phyloP scores from a whole-genome alignment of 805 yeast species.

The Sugiyamaella floridensis region DNA sequence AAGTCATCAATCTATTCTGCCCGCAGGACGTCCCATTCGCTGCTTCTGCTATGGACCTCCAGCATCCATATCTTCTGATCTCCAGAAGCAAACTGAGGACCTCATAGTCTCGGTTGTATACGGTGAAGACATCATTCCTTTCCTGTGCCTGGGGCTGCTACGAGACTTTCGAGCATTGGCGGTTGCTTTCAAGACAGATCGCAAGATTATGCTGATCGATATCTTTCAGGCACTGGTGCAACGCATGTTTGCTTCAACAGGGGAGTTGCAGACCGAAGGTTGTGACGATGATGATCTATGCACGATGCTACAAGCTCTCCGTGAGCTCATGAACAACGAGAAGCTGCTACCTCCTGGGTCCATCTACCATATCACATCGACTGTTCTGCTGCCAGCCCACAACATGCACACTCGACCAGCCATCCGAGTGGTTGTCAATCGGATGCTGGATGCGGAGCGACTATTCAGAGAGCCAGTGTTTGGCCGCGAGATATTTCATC shows the following conservation, averaged over 20 bases:
- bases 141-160: conserved; percentile 28
- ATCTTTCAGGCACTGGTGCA: conserved; percentile 28
- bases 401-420: conserved; percentile 24
- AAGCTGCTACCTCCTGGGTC: conserved; percentile 32
- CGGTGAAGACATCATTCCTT: conserved; percentile 31
- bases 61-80: conserved; percentile 24
- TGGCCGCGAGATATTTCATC: conserved; percentile 30
- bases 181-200: conserved; percentile 21
- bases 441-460: conserved; percentile 27
- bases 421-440: conserved; percentile 24
- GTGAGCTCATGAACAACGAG: conserved; percentile 27
- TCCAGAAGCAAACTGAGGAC: conserved; percentile 21
- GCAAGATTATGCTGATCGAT: neutral
- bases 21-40: conserved; percentile 25
- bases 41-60: conserved; percentile 32
- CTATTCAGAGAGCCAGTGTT: conserved; percentile 30
- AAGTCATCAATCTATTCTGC: conserved; percentile 17
- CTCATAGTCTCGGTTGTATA: conserved; percentile 29
- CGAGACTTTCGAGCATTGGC: conserved; percentile 29
- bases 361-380: conserved; percentile 28
- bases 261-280: conserved; percentile 21
- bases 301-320: conserved; percentile 24
- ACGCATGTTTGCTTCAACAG: conserved; percentile 27
- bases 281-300: conserved; percentile 24
- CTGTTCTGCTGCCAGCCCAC: conserved; percentile 24